Evolutionary conservation across 1,284 basidiomycete species (phyloP).

Genomic region (Heterobasidion parviporum): DNA sequence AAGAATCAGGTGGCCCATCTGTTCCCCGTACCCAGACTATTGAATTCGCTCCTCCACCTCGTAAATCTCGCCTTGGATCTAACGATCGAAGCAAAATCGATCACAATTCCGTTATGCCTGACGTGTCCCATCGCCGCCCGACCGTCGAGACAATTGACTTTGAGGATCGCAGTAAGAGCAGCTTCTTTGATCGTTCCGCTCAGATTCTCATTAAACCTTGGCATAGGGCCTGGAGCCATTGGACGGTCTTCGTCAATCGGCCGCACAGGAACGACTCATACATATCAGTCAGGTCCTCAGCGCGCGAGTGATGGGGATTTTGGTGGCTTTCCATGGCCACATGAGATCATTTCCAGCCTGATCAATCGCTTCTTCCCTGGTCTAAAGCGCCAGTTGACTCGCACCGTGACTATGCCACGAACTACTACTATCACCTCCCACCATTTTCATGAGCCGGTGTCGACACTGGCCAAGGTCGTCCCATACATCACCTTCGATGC

Average conservation of each 20-base stretch:
- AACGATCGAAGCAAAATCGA: slow-evolving; percentile 1
- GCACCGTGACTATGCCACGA: slow-evolving; percentile 63
- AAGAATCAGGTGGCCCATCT: neutral
- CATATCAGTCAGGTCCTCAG: slow-evolving; percentile 2
- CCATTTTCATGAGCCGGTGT: slow-evolving; percentile 8
- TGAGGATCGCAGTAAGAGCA: neutral
- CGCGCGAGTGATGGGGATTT: slow-evolving; percentile 31
- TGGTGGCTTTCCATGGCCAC: slow-evolving; percentile 85
- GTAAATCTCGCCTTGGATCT: slow-evolving; percentile 4
- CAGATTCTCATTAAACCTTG: neutral
- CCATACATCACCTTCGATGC: slow-evolving; percentile 86
- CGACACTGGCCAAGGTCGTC: slow-evolving; percentile 38
- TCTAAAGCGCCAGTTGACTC: slow-evolving; percentile 38
- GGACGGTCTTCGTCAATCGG: neutral
- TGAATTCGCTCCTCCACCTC: slow-evolving; percentile 34
- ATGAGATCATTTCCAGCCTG: slow-evolving; percentile 42
- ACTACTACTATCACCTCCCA: slow-evolving; percentile 54
- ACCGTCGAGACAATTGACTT: neutral
- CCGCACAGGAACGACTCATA: neutral
- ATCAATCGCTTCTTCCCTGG: slow-evolving; percentile 50
- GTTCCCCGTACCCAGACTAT: slow-evolving; percentile 43
- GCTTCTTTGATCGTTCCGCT: neutral
- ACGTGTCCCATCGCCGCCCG: neutral
- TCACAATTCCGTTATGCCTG: slow-evolving; percentile 2
- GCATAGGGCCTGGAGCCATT: neutral